Evolutionary conservation across 495 filamentous ascomycete genomes (phyloP).

Genomic region (Apodospora peruviana): DNA sequence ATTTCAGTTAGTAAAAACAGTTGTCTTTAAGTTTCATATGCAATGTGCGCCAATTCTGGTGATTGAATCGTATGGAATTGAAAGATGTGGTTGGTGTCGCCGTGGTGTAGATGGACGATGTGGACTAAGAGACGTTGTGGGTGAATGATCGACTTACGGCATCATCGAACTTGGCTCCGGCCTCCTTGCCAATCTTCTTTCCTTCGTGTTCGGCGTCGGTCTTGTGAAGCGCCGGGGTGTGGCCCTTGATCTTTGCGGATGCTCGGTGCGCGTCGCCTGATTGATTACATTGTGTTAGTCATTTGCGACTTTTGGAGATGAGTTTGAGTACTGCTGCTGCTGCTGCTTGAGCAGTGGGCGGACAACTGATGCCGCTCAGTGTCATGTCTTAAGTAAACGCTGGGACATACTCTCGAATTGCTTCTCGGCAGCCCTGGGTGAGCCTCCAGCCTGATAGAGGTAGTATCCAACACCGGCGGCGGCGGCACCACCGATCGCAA

Average conservation of each 20-base stretch:
- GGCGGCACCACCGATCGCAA: conserved; percentile 56
- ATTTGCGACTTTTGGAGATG: neutral
- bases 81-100: no score
- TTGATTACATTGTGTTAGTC: neutral
- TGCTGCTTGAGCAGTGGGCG: neutral
- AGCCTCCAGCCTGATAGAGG: conserved; percentile 80
- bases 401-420: conserved; percentile 66
- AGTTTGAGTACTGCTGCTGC: neutral
- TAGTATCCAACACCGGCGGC: conserved; percentile 79
- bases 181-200: conserved; percentile 34
- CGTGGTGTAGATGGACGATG: no score
- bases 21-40: neutral
- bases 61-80: no score
- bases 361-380: no score
- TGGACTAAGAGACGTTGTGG: no score
- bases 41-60: neutral
- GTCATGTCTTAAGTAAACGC: no score
- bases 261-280: conserved; percentile 60
- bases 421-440: conserved; percentile 75
- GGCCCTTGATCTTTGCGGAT: conserved; percentile 58
- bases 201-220: conserved; percentile 35
- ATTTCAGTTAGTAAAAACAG: conserved; percentile 6
- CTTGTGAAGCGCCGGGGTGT: conserved; percentile 39
- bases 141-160: conserved; percentile 38
- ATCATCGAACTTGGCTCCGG: conserved; percentile 41